Conservation (phyloP, 192 early-diverging fungal genomes). For the Coemansia sp. region DNA sequence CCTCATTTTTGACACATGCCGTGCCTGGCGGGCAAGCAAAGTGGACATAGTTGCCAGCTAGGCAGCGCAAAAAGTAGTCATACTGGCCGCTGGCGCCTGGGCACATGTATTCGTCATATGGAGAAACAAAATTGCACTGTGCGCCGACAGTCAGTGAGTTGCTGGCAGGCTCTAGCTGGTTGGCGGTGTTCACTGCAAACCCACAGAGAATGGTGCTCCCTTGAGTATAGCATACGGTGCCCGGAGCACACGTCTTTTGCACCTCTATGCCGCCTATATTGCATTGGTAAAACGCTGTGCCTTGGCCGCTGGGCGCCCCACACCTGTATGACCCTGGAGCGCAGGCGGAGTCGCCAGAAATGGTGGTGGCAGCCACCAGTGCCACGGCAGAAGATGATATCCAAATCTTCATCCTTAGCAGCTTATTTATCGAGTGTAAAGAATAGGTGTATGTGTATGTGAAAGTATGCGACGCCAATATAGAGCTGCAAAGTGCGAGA, state of each 20-base stretch:
- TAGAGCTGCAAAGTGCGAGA: too few relatives aligned
- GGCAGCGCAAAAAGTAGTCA: slow-evolving; percentile 44
- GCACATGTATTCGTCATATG: slow-evolving; percentile 50
- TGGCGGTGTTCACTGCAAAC: slow-evolving; percentile 29
- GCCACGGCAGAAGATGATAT: neutral
- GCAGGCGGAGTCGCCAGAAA: slow-evolving; percentile 18
- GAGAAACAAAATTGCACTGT: slow-evolving; percentile 30
- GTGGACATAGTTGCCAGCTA: slow-evolving; percentile 39
- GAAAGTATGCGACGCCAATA: too few relatives aligned
- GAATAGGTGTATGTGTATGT: too few relatives aligned
- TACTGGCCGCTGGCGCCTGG: slow-evolving; percentile 38
- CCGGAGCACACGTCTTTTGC: slow-evolving; percentile 42
- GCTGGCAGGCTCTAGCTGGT: slow-evolving; percentile 22
- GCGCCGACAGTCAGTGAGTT: slow-evolving; percentile 21
- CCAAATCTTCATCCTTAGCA: neutral
- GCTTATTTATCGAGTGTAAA: too few relatives aligned
- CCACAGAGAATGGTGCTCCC: slow-evolving; percentile 46
- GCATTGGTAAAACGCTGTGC: slow-evolving; percentile 37
- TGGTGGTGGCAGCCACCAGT: slow-evolving; percentile 1
- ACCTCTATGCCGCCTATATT: slow-evolving; percentile 31
- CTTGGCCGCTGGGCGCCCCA: slow-evolving; percentile 29
- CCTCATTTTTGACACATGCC: slow-evolving; percentile 37
- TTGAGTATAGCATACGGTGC: slow-evolving; percentile 48
- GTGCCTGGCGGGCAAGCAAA: slow-evolving; percentile 51
- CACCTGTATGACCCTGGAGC: slow-evolving; percentile 43